A percentile compares a stretch with the other conserved stretches of the same genome.
phyloP scores from a whole-genome alignment of 768 basidiomycete species.

The Tubosaeta sp. region DNA sequence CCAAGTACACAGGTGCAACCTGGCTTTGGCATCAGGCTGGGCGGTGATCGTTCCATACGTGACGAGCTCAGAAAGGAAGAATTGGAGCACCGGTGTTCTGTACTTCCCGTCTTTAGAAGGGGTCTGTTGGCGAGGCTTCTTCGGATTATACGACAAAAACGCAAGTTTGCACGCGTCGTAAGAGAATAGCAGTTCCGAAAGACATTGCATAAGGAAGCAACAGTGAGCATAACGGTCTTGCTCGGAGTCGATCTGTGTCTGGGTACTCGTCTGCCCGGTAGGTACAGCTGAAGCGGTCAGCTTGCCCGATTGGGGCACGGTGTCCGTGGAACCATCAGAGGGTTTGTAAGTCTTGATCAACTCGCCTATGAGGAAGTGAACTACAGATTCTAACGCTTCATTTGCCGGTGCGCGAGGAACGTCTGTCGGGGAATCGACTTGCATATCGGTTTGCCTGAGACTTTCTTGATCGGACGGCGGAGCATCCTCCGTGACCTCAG shows the following conservation, averaged over 20 bases:
- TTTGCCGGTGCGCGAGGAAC: conserved; percentile 24
- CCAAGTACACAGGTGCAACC: conserved; percentile 71
- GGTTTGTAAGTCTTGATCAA: conserved; percentile 59
- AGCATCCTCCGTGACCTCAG: conserved; percentile 26
- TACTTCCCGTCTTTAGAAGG: conserved; percentile 69
- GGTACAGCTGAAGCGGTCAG: conserved; percentile 1
- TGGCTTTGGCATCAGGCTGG: conserved; percentile 52
- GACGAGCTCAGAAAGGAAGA: conserved; percentile 79
- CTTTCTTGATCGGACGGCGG: conserved; percentile 8
- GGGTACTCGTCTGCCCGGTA: conserved; percentile 16
- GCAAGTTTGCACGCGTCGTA: conserved; percentile 89
- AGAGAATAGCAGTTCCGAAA: conserved; percentile 90
- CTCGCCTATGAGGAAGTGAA: conserved; percentile 72
- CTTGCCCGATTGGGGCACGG: conserved; percentile 11
- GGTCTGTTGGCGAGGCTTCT: conserved; percentile 50
- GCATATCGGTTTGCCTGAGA: conserved; percentile 47
- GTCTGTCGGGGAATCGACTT: conserved; percentile 42
- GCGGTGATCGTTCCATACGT: conserved; percentile 70
- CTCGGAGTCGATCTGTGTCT: conserved; percentile 14
- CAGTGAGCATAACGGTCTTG: conserved; percentile 46
- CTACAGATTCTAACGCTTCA: conserved; percentile 52
- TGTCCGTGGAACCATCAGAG: conserved; percentile 28
- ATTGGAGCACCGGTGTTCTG: conserved; percentile 65
- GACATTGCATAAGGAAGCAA: conserved; percentile 85
- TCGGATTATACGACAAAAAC: conserved; percentile 75